A percentile compares a stretch with the other conserved stretches of the same genome.
phyloP scores from a whole-genome alignment of 495 filamentous ascomycete species.

The Podospora australis region DNA sequence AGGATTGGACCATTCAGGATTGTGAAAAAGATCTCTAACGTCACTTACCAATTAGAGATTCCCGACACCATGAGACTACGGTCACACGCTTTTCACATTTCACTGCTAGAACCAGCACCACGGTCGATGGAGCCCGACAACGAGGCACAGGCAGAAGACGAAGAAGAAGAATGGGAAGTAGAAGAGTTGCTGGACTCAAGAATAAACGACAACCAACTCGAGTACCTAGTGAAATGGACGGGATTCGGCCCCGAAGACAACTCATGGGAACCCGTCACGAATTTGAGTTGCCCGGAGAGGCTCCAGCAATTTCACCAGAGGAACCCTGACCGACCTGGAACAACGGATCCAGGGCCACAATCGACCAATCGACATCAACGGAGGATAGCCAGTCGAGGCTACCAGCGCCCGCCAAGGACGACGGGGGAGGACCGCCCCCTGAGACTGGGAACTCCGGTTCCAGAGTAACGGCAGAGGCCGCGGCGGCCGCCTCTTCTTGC shows the following conservation, averaged over 20 bases:
- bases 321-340: not conserved
- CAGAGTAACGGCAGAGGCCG: not conserved
- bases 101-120: slow-evolving; percentile 1
- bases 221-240: too few species aligned
- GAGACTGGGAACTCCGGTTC: not conserved
- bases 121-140: not conserved
- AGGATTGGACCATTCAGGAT: not conserved
- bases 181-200: too few species aligned
- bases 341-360: not conserved
- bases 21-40: not conserved
- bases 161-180: too few species aligned
- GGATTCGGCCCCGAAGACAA: too few species aligned
- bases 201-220: too few species aligned
- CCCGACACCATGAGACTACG: slow-evolving; percentile 1
- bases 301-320: not conserved
- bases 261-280: not conserved
- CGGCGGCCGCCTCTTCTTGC: not conserved
- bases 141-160: too few species aligned
- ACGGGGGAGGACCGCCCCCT: not conserved
- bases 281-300: not conserved
- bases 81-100: not conserved
- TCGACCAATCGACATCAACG: not conserved
- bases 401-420: not conserved
- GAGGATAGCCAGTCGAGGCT: too few species aligned
- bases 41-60: not conserved